Conservation (phyloP, 306 rosid genomes). For the Lupinus albus region DNA sequence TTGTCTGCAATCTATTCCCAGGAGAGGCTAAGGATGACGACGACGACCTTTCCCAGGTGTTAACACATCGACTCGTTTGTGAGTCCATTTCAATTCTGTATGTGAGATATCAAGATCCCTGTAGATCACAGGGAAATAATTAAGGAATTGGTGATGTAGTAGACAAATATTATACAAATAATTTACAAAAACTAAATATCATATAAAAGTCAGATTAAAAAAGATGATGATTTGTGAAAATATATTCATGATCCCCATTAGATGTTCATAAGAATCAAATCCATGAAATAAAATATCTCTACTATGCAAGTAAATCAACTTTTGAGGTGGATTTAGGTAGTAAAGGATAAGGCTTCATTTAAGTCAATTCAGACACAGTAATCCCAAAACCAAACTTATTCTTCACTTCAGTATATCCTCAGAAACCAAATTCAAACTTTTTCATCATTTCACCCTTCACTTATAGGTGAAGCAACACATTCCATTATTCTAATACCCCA, state of each 20-base stretch:
- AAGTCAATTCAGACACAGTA: conserved; percentile 18
- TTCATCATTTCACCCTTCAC: conserved; percentile 1
- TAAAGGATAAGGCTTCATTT: conserved; percentile 24
- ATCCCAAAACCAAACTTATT: conserved; percentile 8
- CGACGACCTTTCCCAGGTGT: conserved; percentile 56
- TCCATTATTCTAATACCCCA: conserved; percentile 18
- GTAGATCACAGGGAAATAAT: conserved; percentile 40
- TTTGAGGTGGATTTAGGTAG: background rate
- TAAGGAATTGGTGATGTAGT: background rate
- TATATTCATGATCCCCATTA: background rate
- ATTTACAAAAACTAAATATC: conserved; percentile 1
- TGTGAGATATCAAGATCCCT: conserved; percentile 34
- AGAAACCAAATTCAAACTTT: background rate
- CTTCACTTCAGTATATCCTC: conserved; percentile 22
- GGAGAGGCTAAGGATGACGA: conserved; percentile 42
- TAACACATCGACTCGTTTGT: conserved; percentile 48
- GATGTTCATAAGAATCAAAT: conserved; percentile 10
- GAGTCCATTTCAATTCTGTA: conserved; percentile 55
- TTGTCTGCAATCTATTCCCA: conserved; percentile 39
- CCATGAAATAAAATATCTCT: conserved; percentile 18
- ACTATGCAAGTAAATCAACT: conserved; percentile 25
- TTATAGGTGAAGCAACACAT: background rate
- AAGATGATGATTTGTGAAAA: background rate
- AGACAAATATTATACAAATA: conserved; percentile 11
- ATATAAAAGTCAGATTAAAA: background rate